A percentile compares a stretch with the other conserved stretches of the same genome.
These are phyloP conservation scores for Candida sp. DNA, from an alignment of 1,139 yeast species.

Conservation along the genomic window DNA sequence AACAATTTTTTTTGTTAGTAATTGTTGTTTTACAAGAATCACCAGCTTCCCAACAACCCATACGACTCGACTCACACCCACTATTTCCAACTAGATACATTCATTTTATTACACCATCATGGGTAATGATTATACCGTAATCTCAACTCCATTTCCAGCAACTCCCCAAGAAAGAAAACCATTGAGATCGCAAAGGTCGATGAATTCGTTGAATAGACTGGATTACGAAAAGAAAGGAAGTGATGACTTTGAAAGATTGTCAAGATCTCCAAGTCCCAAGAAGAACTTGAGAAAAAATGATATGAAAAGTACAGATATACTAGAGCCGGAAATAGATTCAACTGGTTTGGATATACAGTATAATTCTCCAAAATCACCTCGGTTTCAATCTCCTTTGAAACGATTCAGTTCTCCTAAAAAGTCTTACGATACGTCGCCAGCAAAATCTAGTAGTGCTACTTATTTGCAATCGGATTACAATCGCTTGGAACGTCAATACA, in stretches of 20 bases:
- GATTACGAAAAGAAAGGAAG: constrained; percentile 1
- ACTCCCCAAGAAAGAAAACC: constrained; percentile 3
- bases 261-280: neutral
- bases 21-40: neutral
- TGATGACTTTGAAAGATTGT: neutral
- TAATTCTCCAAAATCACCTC: neutral
- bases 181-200: constrained; percentile 7
- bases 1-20: neutral
- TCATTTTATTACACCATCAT: neutral
- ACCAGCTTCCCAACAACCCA: neutral
- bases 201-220: constrained; percentile 7
- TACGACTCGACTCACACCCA: neutral
- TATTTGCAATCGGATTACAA: constrained; percentile 11
- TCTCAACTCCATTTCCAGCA: neutral
- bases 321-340: neutral
- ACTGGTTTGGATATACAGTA: neutral
- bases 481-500: constrained; percentile 22
- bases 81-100: neutral
- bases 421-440: constrained; percentile 1
- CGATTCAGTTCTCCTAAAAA: neutral
- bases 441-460: constrained; percentile 4
- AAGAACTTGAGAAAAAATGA: neutral
- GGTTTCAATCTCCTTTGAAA: neutral
- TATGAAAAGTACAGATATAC: neutral
- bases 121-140: constrained; percentile 2